Evolutionary conservation across 2,329 filamentous ascomycete species (phyloP), one percentile per base, ranked within the genome.

Genomic region (Chaetomium olivaceum): DNA sequence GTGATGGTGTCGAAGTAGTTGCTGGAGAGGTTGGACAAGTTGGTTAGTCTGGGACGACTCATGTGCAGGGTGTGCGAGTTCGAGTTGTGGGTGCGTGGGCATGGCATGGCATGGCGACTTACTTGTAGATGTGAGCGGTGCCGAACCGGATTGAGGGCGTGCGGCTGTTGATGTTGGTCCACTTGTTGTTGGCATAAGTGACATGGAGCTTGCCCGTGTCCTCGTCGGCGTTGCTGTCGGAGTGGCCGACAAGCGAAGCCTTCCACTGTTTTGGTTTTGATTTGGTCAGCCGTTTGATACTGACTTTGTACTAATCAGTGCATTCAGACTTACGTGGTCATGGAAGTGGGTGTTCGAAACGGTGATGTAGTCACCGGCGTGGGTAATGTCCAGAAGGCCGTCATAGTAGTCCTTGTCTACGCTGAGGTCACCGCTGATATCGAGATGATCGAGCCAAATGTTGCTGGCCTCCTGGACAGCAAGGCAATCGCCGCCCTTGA

Each of bases 201-300:
- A 61, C 59, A 19, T 46, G 59, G 16, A 61, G 51, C 59, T n/a
- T 61, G 59, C 59, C 59, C 8, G 59, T 55, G 50, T 61, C 59
- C 23, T 61, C 59, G 4, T 23, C 50, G 19, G 50, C 50, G 50
- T 61, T 61, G 33, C 50, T 61, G 59, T 61, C 59, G 0, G 59
- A 61, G 59, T 61, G 59, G 50, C 59, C 59, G 59, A 61, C 59
- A 6, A 61, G 59, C n/a, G 59, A 61, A 46, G 50, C 59, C 59
- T 61, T 61, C 59, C 59, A 61, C 59, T 61, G 23, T 33, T 50
- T 27, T n/a, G 16, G 12, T 14, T 16, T 21, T 50, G 43, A 23
- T 51, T 50, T 50, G 36, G 27, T 59, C 11, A 50, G 56, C 56
- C 6, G 43, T 14, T 12, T 11, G 19, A 7, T 33, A 12, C 25